Conservation (phyloP, 768 basidiomycete species). For the Suillus spraguei region DNA sequence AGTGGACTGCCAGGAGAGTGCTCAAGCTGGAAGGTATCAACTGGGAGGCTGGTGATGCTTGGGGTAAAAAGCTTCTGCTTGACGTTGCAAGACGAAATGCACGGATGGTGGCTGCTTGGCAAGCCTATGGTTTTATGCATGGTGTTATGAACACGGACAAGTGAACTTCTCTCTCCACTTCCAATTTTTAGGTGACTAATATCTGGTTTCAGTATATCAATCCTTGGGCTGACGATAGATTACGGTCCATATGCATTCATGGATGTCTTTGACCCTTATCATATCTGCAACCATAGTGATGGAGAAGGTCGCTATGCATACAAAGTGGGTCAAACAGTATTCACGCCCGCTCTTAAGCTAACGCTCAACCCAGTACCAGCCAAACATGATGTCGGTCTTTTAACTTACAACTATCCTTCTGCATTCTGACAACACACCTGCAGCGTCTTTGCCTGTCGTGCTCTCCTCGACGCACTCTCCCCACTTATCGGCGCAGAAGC, state of each 20-base stretch:
- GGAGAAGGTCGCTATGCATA: slow-evolving; percentile 79
- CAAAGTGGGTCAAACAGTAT: slow-evolving; percentile 35
- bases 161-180: slow-evolving; percentile 39
- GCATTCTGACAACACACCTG: slow-evolving; percentile 11
- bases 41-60: slow-evolving; percentile 50
- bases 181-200: slow-evolving; percentile 13
- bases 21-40: slow-evolving; percentile 47
- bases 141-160: slow-evolving; percentile 99
- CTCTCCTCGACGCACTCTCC: slow-evolving; percentile 74
- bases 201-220: slow-evolving; percentile 55
- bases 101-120: slow-evolving; percentile 94
- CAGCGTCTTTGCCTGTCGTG: slow-evolving; percentile 78
- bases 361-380: slow-evolving; percentile 55
- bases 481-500: slow-evolving; percentile 87
- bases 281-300: slow-evolving; percentile 93
- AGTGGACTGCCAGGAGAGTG: slow-evolving; percentile 72
- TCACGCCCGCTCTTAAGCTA: slow-evolving; percentile 4
- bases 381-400: slow-evolving; percentile 70
- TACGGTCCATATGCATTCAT: slow-evolving; percentile 93
- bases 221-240: slow-evolving; percentile 77
- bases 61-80: slow-evolving; percentile 72
- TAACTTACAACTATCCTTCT: background rate
- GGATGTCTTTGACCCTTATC: slow-evolving; percentile 84
- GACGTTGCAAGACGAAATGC: slow-evolving; percentile 87
- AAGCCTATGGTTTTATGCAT: slow-evolving; percentile 93